These are phyloP conservation scores for Pichia sp. DNA, from an alignment of 1,139 yeast species.

Conservation along the genomic window DNA sequence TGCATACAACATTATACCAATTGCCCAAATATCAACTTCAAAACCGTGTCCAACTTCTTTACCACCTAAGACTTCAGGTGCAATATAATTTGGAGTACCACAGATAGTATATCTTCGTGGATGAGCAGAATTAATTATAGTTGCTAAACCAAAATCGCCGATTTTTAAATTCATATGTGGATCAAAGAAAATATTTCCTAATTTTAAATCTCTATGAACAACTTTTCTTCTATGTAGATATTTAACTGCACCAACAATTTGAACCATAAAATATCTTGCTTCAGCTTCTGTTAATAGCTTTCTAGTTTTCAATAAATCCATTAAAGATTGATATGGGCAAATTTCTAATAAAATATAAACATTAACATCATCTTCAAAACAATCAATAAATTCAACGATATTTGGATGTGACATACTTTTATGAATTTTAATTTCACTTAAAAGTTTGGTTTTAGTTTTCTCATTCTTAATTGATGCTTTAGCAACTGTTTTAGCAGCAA, in stretches of 20 bases:
- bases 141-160: constrained; percentile 96
- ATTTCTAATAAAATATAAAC: constrained; percentile 91
- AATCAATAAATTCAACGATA: constrained; percentile 85
- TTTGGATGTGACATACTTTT: constrained; percentile 84
- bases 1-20: constrained; percentile 93
- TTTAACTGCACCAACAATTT: constrained; percentile 88
- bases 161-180: constrained; percentile 88
- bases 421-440: constrained; percentile 94
- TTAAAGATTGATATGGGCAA: constrained; percentile 87
- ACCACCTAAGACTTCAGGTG: constrained; percentile 93
- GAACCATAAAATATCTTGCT: constrained; percentile 84
- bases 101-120: constrained; percentile 89
- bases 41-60: constrained; percentile 84
- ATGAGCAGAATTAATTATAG: constrained; percentile 58
- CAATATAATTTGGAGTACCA: constrained; percentile 97
- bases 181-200: constrained; percentile 92
- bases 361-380: constrained; percentile 91
- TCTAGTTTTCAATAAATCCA: constrained; percentile 85
- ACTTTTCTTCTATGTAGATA: constrained; percentile 89
- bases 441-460: constrained; percentile 80
- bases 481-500: constrained; percentile 97
- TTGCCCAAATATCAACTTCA: constrained; percentile 96
- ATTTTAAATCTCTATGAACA: constrained; percentile 91
- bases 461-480: constrained; percentile 88
- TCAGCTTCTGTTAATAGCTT: constrained; percentile 85